Evolutionary conservation across 768 basidiomycete species (phyloP).

Genomic region (Rhodotorula sphaerocarpa): DNA sequence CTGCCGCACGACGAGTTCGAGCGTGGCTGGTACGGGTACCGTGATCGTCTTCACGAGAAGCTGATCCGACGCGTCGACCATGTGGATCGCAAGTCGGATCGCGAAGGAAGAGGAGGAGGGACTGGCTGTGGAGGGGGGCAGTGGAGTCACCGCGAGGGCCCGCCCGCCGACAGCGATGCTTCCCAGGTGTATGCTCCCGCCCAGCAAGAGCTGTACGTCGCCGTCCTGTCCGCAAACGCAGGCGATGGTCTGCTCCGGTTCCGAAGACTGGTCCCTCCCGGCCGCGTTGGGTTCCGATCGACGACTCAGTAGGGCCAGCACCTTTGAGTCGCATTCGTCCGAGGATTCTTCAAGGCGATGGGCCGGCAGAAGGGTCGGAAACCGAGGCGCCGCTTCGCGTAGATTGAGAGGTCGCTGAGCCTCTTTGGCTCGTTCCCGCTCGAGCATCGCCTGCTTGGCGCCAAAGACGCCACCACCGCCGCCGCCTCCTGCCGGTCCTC

Average conservation of each 20-base stretch:
- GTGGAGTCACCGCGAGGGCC: neutral
- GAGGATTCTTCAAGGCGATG: neutral
- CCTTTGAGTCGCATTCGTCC: slow-evolving; percentile 1
- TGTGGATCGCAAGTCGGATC: neutral
- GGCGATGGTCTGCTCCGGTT: slow-evolving; percentile 14
- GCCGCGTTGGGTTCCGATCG: neutral
- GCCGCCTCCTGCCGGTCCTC: slow-evolving; percentile 1
- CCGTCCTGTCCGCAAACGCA: slow-evolving; percentile 21
- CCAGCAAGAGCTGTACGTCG: slow-evolving; percentile 24
- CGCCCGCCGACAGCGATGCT: neutral
- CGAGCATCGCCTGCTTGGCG: slow-evolving; percentile 34
- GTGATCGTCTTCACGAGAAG: neutral
- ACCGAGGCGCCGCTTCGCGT: slow-evolving; percentile 2
- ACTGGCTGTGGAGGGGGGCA: neutral
- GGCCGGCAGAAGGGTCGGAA: slow-evolving; percentile 3
- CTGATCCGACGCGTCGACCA: neutral
- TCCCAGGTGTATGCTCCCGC: slow-evolving; percentile 31
- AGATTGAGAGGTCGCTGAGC: slow-evolving; percentile 23
- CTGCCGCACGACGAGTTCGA: slow-evolving; percentile 14
- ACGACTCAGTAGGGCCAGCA: neutral
- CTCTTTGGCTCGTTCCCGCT: slow-evolving; percentile 32
- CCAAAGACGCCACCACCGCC: slow-evolving; percentile 23
- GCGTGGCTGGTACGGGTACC: slow-evolving; percentile 9
- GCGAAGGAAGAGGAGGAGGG: neutral
- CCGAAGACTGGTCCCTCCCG: neutral